Base-by-base conservation (phyloP, 2,329 filamentous ascomycete genomes). In the Diplocarpon rosae region DNA sequence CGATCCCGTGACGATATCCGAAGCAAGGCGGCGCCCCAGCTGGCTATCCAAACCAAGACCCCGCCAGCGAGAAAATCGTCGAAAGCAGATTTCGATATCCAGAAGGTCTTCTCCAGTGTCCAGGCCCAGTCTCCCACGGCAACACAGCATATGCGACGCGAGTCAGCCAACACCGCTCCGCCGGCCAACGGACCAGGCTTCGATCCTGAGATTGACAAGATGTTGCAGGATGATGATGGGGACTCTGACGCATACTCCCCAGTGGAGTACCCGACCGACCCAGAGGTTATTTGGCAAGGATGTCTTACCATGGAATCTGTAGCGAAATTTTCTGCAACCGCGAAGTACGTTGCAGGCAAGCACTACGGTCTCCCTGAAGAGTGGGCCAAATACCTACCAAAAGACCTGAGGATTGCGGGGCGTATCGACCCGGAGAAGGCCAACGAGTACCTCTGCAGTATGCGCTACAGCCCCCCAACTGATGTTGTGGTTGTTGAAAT, bases 181-280 rank as follows among this genome's bases (percentile, higher is more conserved):
- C 60, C 58, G n/a, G 48, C 68, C 5, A 66, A 69, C 45, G 76
- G 79, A 1, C 74, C 81, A 1, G 83, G 77, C 13, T 78, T 84
- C 12, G 90, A 98, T 62, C 76, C 85, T 2, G 92, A 96, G 48
- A 85, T 98, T 15, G 92, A 98, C 62, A 78, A 87, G 33, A 70
- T 98, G 54, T 75, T 96, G 7, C 77, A 89, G 56, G 87, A 85
- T 48, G 79, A 95, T 48, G 84, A 85, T 44, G 80, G 81, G 24
- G 76, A 83, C 12, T 89, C 85, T 1, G 84, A 85, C 1, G 83
- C 84, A 0, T 94, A 94, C 61, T 89, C 85, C 0, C 86, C 88
- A 0, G 80, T 80, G 2, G 86, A 92, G 50, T 78, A 81, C 49
- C 69, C 75, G 0, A 77, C 71, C 2, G 75, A 90, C 52, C 81